Conservation (phyloP, 805 yeast genomes). For the Teunomyces kruisii region DNA sequence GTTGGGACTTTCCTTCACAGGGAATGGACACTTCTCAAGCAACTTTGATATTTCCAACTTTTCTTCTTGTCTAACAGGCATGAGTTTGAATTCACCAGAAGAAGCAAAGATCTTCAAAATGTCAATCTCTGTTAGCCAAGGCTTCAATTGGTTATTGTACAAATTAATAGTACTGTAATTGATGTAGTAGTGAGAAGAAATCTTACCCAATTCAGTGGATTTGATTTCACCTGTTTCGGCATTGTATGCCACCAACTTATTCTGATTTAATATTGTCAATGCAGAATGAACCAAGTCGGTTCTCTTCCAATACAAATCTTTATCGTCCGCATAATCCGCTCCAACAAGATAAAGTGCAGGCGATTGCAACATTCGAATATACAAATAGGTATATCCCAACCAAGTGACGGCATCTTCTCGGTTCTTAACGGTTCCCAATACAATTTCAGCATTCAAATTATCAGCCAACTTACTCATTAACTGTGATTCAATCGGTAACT, state of each 20-base stretch:
- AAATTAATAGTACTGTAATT: slow-evolving; percentile 67
- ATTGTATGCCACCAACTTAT: slow-evolving; percentile 63
- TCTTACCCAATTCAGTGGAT: slow-evolving; percentile 68
- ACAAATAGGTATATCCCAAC: slow-evolving; percentile 78
- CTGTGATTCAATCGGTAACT: slow-evolving; percentile 90
- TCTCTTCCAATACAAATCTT: slow-evolving; percentile 57
- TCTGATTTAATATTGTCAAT: slow-evolving; percentile 52
- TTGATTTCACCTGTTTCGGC: slow-evolving; percentile 37
- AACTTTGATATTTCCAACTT: slow-evolving; percentile 67
- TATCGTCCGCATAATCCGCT: slow-evolving; percentile 48
- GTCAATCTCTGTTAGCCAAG: slow-evolving; percentile 69
- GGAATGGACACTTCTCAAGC: slow-evolving; percentile 77
- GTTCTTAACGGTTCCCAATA: slow-evolving; percentile 60
- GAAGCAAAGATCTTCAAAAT: slow-evolving; percentile 71
- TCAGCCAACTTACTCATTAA: slow-evolving; percentile 70
- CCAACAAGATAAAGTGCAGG: slow-evolving; percentile 79
- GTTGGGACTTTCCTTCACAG: slow-evolving; percentile 68
- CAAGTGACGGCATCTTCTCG: slow-evolving; percentile 73
- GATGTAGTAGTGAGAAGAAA: slow-evolving; percentile 86
- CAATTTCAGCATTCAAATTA: slow-evolving; percentile 83
- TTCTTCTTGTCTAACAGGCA: slow-evolving; percentile 88
- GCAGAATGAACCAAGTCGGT: slow-evolving; percentile 78
- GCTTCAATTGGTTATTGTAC: slow-evolving; percentile 62
- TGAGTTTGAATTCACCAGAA: slow-evolving; percentile 81
- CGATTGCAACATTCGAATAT: slow-evolving; percentile 70